Conservation (phyloP, 495 filamentous ascomycete genomes). For the Aspergillus egyptiacus region DNA sequence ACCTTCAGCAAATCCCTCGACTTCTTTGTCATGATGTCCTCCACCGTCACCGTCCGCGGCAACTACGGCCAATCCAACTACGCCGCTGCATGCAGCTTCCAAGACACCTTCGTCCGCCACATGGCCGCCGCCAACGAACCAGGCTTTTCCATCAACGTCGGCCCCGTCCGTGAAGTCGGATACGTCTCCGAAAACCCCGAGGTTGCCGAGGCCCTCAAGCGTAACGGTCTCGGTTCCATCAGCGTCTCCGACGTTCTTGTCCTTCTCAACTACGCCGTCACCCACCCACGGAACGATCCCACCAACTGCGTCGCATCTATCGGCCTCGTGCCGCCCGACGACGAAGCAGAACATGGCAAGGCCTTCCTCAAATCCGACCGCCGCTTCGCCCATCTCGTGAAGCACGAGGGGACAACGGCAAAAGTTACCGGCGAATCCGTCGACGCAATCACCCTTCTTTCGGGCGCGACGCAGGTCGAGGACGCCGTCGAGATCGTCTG, state of each 20-base stretch:
- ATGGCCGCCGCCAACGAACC: constrained; percentile 18
- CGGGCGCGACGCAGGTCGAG: constrained; percentile 1
- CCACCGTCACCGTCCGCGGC: constrained; percentile 30
- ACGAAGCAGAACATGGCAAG: not conserved
- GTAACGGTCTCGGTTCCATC: constrained; percentile 11
- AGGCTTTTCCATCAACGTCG: constrained; percentile 27
- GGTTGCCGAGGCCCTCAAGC: constrained; percentile 15
- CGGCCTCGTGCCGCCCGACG: constrained; percentile 2
- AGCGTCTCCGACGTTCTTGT: constrained; percentile 7
- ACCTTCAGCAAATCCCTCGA: constrained; percentile 23
- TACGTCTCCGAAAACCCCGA: constrained; percentile 12
- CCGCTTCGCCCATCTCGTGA: constrained; percentile 5
- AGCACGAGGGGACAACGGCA: not conserved
- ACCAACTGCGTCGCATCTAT: constrained; percentile 3
- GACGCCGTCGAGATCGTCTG: constrained; percentile 8
- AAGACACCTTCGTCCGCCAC: constrained; percentile 44
- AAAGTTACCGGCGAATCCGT: constrained; percentile 1
- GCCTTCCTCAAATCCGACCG: constrained; percentile 2
- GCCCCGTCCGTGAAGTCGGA: constrained; percentile 11
- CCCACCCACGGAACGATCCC: not conserved
- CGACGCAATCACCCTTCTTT: constrained; percentile 6
- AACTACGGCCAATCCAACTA: constrained; percentile 45
- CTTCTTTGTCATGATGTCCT: constrained; percentile 42
- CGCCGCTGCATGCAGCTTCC: constrained; percentile 38
- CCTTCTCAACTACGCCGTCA: constrained; percentile 8